A percentile compares a stretch with the other conserved stretches of the same genome.
These are phyloP conservation scores for Cordyceps javanica DNA, from an alignment of 2,329 filamentous ascomycete genomes.

Conservation along the genomic window DNA sequence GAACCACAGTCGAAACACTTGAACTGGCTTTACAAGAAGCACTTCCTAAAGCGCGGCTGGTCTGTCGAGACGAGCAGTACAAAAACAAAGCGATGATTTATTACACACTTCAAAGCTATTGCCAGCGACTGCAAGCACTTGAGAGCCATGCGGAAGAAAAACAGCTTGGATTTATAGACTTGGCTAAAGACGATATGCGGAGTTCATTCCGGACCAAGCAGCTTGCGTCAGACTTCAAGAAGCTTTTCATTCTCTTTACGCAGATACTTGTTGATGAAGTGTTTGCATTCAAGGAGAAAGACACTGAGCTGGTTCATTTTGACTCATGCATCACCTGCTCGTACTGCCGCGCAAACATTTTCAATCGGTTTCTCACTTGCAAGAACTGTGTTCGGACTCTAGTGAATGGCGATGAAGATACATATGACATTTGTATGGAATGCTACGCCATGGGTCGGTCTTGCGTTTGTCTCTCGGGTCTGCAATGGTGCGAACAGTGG, in stretches of 20 bases:
- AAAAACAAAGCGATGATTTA: conserved; percentile 97
- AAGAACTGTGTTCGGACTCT: conserved; percentile 69
- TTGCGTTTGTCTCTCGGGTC: conserved; percentile 77
- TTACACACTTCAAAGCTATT: conserved; percentile 78
- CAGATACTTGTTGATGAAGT: conserved; percentile 78
- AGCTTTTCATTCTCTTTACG: conserved; percentile 71
- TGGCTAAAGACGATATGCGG: conserved; percentile 40
- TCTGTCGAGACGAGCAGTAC: conserved; percentile 96
- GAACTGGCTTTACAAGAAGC: conserved; percentile 82
- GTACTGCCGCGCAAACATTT: conserved; percentile 93
- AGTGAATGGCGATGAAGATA: conserved; percentile 65
- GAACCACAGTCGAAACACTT: conserved; percentile 86
- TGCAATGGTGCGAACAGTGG: conserved; percentile 93
- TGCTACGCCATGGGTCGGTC: conserved; percentile 97
- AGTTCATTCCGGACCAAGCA: conserved; percentile 51
- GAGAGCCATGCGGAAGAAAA: conserved; percentile 43
- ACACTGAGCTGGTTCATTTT: conserved; percentile 71
- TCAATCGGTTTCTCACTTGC: conserved; percentile 94
- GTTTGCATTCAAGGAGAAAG: conserved; percentile 66
- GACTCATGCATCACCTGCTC: conserved; percentile 93
- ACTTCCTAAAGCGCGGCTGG: conserved; percentile 78
- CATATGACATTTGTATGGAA: conserved; percentile 96
- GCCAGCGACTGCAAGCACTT: conserved; percentile 49
- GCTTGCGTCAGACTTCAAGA: conserved; percentile 75
- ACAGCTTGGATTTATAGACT: conserved; percentile 40